Conservation (phyloP, 148 eudicot species). For the Simmondsia chinensis region DNA sequence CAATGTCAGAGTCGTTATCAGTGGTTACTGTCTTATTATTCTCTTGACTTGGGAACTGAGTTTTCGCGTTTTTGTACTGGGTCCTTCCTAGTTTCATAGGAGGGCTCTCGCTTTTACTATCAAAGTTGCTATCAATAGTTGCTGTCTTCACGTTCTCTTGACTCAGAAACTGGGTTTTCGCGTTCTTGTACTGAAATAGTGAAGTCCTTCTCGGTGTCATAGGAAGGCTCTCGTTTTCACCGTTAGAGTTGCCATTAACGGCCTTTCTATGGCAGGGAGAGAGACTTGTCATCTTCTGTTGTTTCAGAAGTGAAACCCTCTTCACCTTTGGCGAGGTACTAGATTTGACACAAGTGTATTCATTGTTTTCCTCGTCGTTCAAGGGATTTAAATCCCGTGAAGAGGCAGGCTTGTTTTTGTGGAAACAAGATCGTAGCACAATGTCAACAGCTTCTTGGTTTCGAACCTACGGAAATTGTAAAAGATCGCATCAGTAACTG, state of each 20-base stretch:
- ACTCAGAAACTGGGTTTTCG: background rate
- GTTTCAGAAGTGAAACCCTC: constrained; percentile 33
- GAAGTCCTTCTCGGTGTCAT: constrained; percentile 23
- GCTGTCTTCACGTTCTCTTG: too few species aligned
- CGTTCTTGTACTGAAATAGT: background rate
- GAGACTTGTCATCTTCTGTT: constrained; percentile 20
- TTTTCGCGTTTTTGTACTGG: too few species aligned
- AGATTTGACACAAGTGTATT: constrained; percentile 16
- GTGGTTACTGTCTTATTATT: too few species aligned
- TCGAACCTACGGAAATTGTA: constrained; percentile 33
- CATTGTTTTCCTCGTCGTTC: constrained; percentile 21
- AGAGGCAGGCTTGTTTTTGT: constrained; percentile 21
- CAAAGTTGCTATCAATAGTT: constrained; percentile 6
- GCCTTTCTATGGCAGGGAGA: constrained; percentile 23
- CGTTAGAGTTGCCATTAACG: constrained; percentile 11
- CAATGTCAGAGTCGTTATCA: too few species aligned
- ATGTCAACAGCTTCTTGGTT: constrained; percentile 78
- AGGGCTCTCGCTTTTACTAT: too few species aligned
- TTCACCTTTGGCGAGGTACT: constrained; percentile 43
- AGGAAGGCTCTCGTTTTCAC: constrained; percentile 48
- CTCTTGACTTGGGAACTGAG: too few species aligned
- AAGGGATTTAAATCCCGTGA: too few species aligned
- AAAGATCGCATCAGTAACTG: constrained; percentile 1
- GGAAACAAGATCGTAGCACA: constrained; percentile 25
- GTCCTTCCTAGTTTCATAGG: too few species aligned